These are phyloP conservation scores for Vavraia culicis DNA, from an alignment of 371 early-diverging fungal species.

Conservation along the genomic window DNA sequence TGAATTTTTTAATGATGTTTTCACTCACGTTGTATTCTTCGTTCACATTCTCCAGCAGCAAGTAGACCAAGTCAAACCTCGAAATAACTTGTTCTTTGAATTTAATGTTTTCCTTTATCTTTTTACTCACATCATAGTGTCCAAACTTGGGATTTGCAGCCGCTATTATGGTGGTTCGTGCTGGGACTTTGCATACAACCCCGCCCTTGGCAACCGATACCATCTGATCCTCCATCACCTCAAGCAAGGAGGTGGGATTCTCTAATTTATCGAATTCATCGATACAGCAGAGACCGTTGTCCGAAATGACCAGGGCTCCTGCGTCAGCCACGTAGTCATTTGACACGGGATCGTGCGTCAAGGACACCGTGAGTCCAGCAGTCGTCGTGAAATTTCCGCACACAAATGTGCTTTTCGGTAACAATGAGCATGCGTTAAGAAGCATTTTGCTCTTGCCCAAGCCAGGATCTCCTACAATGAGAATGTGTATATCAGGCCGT, in stretches of 20 bases:
- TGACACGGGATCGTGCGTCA: constrained; percentile 51
- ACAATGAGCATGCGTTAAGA: constrained; percentile 42
- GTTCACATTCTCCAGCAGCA: constrained; percentile 30
- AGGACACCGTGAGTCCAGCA: constrained; percentile 55
- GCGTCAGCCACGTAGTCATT: constrained; percentile 59
- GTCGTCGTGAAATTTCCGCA: constrained; percentile 51
- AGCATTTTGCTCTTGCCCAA: constrained; percentile 50
- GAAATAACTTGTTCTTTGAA: constrained; percentile 32
- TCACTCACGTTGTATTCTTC: constrained; percentile 16
- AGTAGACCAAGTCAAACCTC: constrained; percentile 40
- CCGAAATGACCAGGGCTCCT: constrained; percentile 48
- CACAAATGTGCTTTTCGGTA: constrained; percentile 49
- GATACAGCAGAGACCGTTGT: constrained; percentile 49
- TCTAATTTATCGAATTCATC: constrained; percentile 52
- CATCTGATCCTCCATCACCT: constrained; percentile 40
- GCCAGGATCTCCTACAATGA: constrained; percentile 48
- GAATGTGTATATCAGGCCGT: constrained; percentile 38
- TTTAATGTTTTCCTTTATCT: constrained; percentile 38
- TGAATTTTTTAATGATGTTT: neutral
- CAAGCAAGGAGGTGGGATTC: constrained; percentile 37
- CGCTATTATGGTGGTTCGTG: constrained; percentile 35
- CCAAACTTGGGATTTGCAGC: constrained; percentile 42
- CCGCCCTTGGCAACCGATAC: constrained; percentile 42
- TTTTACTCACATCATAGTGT: constrained; percentile 33
- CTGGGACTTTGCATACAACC: constrained; percentile 37